phyloP scores from a whole-genome alignment of 225 moss, liverwort and hornwort species.

The Lunularia cruciata region DNA sequence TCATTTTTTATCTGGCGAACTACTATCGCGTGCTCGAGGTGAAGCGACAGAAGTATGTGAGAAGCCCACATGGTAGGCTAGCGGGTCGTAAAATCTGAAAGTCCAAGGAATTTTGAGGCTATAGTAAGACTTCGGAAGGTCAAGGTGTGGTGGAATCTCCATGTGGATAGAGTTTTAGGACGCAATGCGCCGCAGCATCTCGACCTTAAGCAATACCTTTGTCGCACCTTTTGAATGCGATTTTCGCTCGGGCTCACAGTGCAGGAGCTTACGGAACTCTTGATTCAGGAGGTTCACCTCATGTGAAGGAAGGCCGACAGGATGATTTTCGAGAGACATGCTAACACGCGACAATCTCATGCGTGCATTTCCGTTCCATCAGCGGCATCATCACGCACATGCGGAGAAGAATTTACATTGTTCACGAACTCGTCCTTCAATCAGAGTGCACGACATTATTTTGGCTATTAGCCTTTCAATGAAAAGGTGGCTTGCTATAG shows the following conservation, averaged over 20 bases:
- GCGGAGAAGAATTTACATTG: too few species aligned
- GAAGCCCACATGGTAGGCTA: not conserved
- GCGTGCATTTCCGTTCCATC: too few species aligned
- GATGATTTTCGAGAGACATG: not conserved
- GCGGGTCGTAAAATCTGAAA: not conserved
- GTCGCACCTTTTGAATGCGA: too few species aligned
- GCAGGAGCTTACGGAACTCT: not conserved
- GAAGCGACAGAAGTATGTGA: not conserved
- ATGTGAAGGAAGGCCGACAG: not conserved
- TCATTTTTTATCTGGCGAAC: too few species aligned
- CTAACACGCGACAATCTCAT: too few species aligned
- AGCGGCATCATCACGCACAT: too few species aligned
- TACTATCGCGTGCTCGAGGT: not conserved
- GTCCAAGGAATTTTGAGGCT: not conserved
- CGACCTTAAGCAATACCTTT: too few species aligned
- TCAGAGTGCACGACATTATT: too few species aligned
- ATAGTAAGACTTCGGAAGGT: not conserved
- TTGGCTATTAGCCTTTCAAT: too few species aligned
- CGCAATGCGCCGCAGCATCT: too few species aligned
- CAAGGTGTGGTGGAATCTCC: not conserved
- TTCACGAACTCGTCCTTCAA: too few species aligned
- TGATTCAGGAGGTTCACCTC: not conserved
- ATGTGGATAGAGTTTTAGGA: not conserved
- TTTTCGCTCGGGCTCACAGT: not conserved
- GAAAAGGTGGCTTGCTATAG: not conserved